Percentiles rank a stretch among this genome's conserved stretches.
phyloP scores from a whole-genome alignment of 176 grass and related monocot genomes.

The Hyparrhenia diplandra region DNA sequence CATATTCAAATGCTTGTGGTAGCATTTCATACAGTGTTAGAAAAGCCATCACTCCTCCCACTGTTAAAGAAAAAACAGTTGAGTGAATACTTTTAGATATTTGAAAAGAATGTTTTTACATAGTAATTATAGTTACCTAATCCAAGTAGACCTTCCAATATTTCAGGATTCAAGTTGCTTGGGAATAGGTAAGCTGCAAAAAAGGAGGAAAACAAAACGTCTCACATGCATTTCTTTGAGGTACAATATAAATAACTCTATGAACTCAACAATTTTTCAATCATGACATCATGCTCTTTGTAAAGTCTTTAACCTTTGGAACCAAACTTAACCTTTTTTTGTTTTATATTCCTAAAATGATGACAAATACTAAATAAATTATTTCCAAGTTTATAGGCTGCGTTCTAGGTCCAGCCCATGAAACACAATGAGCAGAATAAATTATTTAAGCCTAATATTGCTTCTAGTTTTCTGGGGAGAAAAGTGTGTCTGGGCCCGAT shows the following conservation, averaged over 20 bases:
- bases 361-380: not conserved
- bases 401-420: not conserved
- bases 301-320: not conserved
- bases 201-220: not conserved
- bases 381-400: not conserved
- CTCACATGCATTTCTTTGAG: constrained; percentile 10
- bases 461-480: not conserved
- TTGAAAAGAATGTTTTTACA: not conserved
- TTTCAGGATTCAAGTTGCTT: constrained; percentile 83
- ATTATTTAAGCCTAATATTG: not conserved
- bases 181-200: constrained; percentile 84
- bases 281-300: no score
- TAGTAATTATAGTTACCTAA: constrained; percentile 52
- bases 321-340: not conserved
- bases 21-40: constrained; percentile 92
- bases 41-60: constrained; percentile 95
- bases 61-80: constrained; percentile 53
- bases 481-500: not conserved
- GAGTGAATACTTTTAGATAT: not conserved
- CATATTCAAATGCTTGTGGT: constrained; percentile 86
- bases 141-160: constrained; percentile 97
- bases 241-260: constrained; percentile 5
- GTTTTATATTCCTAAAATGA: not conserved
- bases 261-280: not conserved
- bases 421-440: not conserved